phyloP scores from a whole-genome alignment of 1,284 basidiomycete species.

The Volvariella surrecta region DNA sequence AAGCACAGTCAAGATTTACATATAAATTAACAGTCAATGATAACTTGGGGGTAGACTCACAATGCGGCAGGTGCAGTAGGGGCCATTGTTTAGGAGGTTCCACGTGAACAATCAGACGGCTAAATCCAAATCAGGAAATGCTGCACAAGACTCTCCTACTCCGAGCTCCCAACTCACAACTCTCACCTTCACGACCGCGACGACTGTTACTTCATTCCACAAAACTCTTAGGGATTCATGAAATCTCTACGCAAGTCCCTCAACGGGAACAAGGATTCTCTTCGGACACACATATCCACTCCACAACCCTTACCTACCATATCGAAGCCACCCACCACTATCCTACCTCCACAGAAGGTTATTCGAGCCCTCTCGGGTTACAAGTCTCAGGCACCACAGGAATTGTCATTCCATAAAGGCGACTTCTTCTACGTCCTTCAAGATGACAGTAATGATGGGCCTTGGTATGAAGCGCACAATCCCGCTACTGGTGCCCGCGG shows the following conservation, averaged over 20 bases:
- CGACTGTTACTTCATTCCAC: slow-evolving; percentile 12
- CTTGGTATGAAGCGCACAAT: slow-evolving; percentile 86
- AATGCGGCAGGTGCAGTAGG: too few species aligned
- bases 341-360: slow-evolving; percentile 89
- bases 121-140: too few species aligned
- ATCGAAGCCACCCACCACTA: slow-evolving; percentile 59
- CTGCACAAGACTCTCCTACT: background rate
- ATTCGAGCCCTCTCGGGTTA: slow-evolving; percentile 79
- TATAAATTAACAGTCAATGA: too few species aligned
- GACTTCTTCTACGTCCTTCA: slow-evolving; percentile 97
- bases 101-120: too few species aligned
- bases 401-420: slow-evolving; percentile 88
- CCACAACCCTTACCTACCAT: slow-evolving; percentile 55
- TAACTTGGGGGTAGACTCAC: too few species aligned
- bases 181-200: slow-evolving; percentile 16
- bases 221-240: slow-evolving; percentile 37
- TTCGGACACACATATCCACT: slow-evolving; percentile 57
- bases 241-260: slow-evolving; percentile 84
- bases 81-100: slow-evolving; percentile 6
- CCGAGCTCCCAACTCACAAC: background rate
- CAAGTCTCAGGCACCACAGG: slow-evolving; percentile 70
- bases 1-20: too few species aligned
- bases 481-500: slow-evolving; percentile 89
- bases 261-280: slow-evolving; percentile 53
- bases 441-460: slow-evolving; percentile 44